Conservation (phyloP, 768 basidiomycete species). For the Suillus subalutaceus region DNA sequence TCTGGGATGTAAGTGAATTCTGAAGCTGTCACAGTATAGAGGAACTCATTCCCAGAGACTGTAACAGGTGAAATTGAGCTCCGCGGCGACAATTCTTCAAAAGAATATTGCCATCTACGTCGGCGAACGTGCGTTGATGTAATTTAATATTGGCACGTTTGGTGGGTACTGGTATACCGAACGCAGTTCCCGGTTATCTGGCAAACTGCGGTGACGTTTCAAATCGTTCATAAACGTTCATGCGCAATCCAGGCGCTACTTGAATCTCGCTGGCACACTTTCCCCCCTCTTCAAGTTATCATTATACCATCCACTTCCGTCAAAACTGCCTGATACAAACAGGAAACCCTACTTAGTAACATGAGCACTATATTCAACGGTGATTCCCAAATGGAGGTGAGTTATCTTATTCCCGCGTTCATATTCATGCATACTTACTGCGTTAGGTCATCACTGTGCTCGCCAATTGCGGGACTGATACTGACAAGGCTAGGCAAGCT, state of each 20-base stretch:
- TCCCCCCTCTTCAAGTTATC: neutral
- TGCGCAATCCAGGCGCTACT: neutral
- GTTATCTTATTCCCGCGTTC: neutral
- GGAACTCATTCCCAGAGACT: neutral
- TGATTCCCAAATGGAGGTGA: slow-evolving; percentile 33
- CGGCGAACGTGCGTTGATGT: neutral
- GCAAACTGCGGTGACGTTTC: neutral
- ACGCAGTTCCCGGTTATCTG: no score
- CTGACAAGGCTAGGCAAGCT: slow-evolving; percentile 27
- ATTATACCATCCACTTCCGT: neutral
- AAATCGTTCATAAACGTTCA: neutral
- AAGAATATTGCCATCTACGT: neutral
- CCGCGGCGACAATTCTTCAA: neutral
- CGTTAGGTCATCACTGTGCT: slow-evolving; percentile 34
- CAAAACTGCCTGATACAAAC: neutral
- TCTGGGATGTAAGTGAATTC: neutral
- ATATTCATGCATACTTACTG: neutral
- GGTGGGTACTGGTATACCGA: neutral
- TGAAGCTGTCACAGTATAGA: no score
- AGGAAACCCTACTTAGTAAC: neutral
- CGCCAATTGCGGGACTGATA: slow-evolving; percentile 36
- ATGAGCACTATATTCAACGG: slow-evolving; percentile 26
- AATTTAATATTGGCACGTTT: neutral
- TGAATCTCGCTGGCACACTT: neutral
- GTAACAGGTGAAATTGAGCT: neutral